These are phyloP conservation scores for Globisporangium barbulae DNA, from an alignment of 352 stramenopile species.

Conservation along the genomic window DNA sequence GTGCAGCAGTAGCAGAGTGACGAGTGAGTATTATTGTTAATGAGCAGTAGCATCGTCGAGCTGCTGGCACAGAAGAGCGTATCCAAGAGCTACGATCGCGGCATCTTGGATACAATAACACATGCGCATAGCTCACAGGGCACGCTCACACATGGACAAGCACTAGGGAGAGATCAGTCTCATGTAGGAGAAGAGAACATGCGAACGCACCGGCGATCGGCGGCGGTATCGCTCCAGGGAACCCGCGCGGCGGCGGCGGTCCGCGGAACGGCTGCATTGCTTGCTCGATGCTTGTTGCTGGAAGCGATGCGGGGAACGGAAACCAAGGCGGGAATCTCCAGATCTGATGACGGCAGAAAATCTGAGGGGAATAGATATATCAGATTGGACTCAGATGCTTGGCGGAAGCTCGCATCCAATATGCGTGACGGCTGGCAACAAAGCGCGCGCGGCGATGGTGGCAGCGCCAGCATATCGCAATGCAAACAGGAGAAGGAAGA, in stretches of 20 bases:
- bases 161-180: no score
- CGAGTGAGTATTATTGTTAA: not conserved
- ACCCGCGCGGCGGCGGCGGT: slow-evolving; percentile 17
- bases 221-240: slow-evolving; percentile 12
- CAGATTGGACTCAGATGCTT: no score
- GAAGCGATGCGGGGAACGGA: not conserved
- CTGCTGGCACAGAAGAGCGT: not conserved
- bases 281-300: not conserved
- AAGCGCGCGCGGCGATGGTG: no score
- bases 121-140: not conserved
- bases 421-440: no score
- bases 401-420: no score
- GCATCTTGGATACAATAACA: not conserved
- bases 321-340: not conserved
- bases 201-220: slow-evolving; percentile 9
- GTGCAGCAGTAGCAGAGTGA: not conserved
- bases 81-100: not conserved
- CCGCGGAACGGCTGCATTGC: slow-evolving; percentile 22
- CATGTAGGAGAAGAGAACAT: not conserved
- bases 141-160: not conserved
- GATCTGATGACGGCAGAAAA: not conserved
- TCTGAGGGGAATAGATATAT: no score
- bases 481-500: no score
- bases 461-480: no score
- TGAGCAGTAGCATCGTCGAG: not conserved